Percentiles rank a stretch among this genome's conserved stretches.
These are phyloP conservation scores for Aspergillus sparsus DNA, from an alignment of 495 filamentous ascomycete species.

Conservation along the genomic window DNA sequence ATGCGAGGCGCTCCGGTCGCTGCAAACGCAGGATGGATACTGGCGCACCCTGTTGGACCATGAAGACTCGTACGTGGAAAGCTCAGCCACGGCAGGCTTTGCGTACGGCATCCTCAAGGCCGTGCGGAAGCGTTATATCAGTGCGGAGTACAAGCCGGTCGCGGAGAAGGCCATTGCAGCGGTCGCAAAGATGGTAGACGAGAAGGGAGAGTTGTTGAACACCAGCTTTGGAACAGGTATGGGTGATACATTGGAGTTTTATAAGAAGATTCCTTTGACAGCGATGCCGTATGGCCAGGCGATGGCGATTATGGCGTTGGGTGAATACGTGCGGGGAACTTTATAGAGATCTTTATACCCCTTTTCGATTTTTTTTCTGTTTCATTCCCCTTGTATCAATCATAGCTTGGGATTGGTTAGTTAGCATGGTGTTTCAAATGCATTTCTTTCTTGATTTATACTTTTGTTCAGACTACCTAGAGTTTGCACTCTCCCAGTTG, in stretches of 20 bases:
- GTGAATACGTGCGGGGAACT: slow-evolving; percentile 62
- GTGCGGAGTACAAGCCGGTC: slow-evolving; percentile 44
- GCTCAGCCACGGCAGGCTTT: slow-evolving; percentile 73
- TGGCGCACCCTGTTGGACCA: slow-evolving; percentile 72
- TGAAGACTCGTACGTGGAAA: slow-evolving; percentile 64
- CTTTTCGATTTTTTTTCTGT: not conserved
- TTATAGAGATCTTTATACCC: slow-evolving; percentile 23
- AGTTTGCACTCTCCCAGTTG: too few relatives aligned
- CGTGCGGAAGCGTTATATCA: slow-evolving; percentile 65
- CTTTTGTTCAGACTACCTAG: too few relatives aligned
- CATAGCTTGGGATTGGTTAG: too few relatives aligned
- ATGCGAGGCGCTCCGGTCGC: slow-evolving; percentile 54
- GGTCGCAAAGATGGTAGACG: slow-evolving; percentile 59
- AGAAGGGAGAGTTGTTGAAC: slow-evolving; percentile 63
- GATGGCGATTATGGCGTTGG: slow-evolving; percentile 73
- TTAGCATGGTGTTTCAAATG: too few relatives aligned
- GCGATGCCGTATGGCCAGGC: slow-evolving; percentile 79
- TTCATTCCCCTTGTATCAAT: too few relatives aligned
- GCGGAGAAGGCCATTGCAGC: slow-evolving; percentile 62
- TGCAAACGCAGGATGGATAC: slow-evolving; percentile 58
- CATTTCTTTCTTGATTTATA: too few relatives aligned
- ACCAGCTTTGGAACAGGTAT: slow-evolving; percentile 75
- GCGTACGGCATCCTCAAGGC: slow-evolving; percentile 75
- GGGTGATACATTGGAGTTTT: slow-evolving; percentile 66
- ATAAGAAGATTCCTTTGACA: slow-evolving; percentile 66